phyloP scores from a whole-genome alignment of 495 filamentous ascomycete genomes.

The Podospora bellae-mahoneyi region DNA sequence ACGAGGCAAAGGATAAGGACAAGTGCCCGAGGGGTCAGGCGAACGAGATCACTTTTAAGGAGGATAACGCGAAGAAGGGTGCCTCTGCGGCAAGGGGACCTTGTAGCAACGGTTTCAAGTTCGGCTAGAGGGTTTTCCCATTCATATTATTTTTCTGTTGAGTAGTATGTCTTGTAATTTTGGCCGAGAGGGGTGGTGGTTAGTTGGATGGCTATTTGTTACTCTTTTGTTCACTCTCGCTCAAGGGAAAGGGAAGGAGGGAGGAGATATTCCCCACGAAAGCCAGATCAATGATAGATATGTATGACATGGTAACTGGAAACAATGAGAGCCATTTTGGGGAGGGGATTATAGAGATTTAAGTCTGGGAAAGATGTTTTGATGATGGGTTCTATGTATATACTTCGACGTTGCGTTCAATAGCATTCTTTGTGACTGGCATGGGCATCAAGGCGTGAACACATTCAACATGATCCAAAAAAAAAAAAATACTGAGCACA shows the following conservation, averaged over 20 bases:
- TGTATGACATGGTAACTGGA: background rate
- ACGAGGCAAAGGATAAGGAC: background rate
- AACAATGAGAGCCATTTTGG: background rate
- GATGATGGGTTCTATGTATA: too few relatives aligned
- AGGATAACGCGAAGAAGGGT: background rate
- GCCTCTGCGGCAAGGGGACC: constrained; percentile 21
- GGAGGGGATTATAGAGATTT: too few relatives aligned
- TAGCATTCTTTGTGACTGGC: too few relatives aligned
- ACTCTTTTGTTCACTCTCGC: background rate
- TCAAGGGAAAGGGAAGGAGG: background rate
- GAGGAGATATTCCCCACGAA: background rate
- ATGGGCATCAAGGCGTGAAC: too few relatives aligned
- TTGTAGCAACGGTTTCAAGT: constrained; percentile 11
- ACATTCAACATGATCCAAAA: background rate
- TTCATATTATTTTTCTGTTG: background rate
- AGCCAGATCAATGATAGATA: background rate
- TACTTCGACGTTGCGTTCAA: too few relatives aligned
- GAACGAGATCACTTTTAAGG: constrained; percentile 8
- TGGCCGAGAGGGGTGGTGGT: background rate
- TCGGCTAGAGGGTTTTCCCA: background rate
- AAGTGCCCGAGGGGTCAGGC: constrained; percentile 23
- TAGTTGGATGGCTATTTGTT: background rate
- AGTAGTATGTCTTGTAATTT: background rate
- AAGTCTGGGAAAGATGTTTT: too few relatives aligned
- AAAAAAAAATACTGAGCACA: background rate